Conservation (phyloP, 352 stramenopile genomes). For the Phytophthora meadii region DNA sequence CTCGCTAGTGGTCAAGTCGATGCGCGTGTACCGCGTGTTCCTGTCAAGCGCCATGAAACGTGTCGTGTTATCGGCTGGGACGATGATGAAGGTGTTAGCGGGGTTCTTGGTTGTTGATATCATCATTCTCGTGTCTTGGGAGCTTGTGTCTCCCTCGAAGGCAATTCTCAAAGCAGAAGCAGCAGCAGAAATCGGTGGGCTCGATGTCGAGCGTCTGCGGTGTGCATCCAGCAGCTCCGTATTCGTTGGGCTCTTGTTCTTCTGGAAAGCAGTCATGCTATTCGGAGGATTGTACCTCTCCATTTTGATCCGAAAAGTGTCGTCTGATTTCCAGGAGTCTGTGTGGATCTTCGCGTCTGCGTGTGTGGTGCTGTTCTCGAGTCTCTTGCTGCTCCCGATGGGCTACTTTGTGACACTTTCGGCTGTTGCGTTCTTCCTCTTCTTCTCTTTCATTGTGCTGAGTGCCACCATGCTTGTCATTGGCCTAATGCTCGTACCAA, state of each 20-base stretch:
- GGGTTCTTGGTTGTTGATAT: slow-evolving; percentile 46
- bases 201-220: slow-evolving; percentile 29
- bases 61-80: slow-evolving; percentile 41
- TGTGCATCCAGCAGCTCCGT: slow-evolving; percentile 47
- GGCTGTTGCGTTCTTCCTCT: slow-evolving; percentile 42
- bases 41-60: slow-evolving; percentile 49
- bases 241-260: slow-evolving; percentile 44
- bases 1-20: slow-evolving; percentile 54
- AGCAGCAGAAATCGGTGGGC: slow-evolving; percentile 28
- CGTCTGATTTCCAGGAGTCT: slow-evolving; percentile 58
- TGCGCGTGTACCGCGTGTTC: slow-evolving; percentile 64
- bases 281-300: slow-evolving; percentile 50
- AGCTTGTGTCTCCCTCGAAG: slow-evolving; percentile 28
- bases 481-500: slow-evolving; percentile 46
- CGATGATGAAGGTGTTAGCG: slow-evolving; percentile 53
- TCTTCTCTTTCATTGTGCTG: slow-evolving; percentile 41
- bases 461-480: slow-evolving; percentile 41
- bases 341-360: slow-evolving; percentile 63
- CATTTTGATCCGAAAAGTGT: slow-evolving; percentile 61
- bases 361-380: slow-evolving; percentile 47
- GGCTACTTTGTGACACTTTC: slow-evolving; percentile 55
- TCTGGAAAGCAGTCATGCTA: slow-evolving; percentile 55
- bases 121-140: slow-evolving; percentile 42
- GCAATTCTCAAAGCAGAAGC: slow-evolving; percentile 18
- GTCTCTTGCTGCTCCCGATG: slow-evolving; percentile 49